Evolutionary conservation across 23 red algal genomes (phyloP), one percentile per base, ranked within the genome.

Genomic region (Gracilaria caudata): DNA sequence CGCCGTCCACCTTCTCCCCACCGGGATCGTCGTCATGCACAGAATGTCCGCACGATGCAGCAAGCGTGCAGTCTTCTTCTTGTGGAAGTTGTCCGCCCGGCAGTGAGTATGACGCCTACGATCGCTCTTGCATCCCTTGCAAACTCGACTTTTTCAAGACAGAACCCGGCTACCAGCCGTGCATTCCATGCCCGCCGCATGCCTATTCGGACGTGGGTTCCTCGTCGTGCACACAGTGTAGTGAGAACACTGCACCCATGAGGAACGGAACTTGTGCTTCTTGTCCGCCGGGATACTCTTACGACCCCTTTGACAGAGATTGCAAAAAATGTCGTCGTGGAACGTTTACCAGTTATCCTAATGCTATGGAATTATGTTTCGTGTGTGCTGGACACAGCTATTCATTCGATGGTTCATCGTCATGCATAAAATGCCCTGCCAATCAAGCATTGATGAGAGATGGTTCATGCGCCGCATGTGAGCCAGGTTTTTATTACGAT

Each of bases 361-460:
- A 75, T 36, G n/a, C 70, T 7, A 24, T 75, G 70, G 38, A 75
- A 20, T 40, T 46, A 14, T 75, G 70, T 29, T 29, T 46, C 38
- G 70, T 75, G 43, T 75, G 70, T 16, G 70, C 70, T 0, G 70
- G 70, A 26, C 70, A 75, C 19, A 75, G 70, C 40, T 80, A 80
- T 23, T 5, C 77, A 10, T 57, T 57, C 29, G 51, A 60, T 19
- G 77, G 77, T 16, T n/a, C 77, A 0, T 38, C 77, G 51, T 58
- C 77, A 0, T 80, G 77, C 36, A 25, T 80, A 1, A 13, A 37
- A n/a, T 80, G 77, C 24, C 51, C 51, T 2, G 20, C 51, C 39
- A 60, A 60, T 40, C 56, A 57, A 28, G 77, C 77, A 4, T 34
- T 80, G 49, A 80, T 80, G 77, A 40, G 10, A 14, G 29, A 80